phyloP scores from a whole-genome alignment of 768 basidiomycete species.

The Leccinellum rugosiceps region DNA sequence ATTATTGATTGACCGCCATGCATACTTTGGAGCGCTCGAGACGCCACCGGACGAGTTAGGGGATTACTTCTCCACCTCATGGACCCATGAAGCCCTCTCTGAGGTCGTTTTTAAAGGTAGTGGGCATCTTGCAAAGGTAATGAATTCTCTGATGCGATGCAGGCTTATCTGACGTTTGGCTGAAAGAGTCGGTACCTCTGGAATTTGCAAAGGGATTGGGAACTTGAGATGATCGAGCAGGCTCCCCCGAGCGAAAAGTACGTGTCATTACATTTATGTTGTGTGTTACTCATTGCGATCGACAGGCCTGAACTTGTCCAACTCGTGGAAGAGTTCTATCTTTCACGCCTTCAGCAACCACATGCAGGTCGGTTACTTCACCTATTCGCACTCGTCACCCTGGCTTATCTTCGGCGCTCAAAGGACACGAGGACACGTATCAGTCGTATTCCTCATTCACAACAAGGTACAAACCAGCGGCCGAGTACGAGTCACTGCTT shows the following conservation, averaged over 20 bases:
- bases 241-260: conserved; percentile 48
- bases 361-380: conserved; percentile 58
- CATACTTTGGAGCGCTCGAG: conserved; percentile 35
- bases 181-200: conserved; percentile 67
- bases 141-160: conserved; percentile 8
- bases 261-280: background rate
- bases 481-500: conserved; percentile 76
- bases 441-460: conserved; percentile 89
- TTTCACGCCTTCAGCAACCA: conserved; percentile 70
- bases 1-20: conserved; percentile 46
- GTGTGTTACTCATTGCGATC: background rate
- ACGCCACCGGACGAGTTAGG: conserved; percentile 47
- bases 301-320: conserved; percentile 44
- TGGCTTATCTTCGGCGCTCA: background rate
- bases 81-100: conserved; percentile 56
- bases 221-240: conserved; percentile 57
- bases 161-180: conserved; percentile 12
- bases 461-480: conserved; percentile 66
- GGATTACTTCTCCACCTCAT: conserved; percentile 56
- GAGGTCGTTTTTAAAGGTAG: conserved; percentile 55
- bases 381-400: background rate
- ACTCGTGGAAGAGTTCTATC: conserved; percentile 53
- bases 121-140: conserved; percentile 63
- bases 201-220: conserved; percentile 74
- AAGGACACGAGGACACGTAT: conserved; percentile 78